Conservation (phyloP, 2,329 filamentous ascomycete species). For the Diaporthe nobilis region DNA sequence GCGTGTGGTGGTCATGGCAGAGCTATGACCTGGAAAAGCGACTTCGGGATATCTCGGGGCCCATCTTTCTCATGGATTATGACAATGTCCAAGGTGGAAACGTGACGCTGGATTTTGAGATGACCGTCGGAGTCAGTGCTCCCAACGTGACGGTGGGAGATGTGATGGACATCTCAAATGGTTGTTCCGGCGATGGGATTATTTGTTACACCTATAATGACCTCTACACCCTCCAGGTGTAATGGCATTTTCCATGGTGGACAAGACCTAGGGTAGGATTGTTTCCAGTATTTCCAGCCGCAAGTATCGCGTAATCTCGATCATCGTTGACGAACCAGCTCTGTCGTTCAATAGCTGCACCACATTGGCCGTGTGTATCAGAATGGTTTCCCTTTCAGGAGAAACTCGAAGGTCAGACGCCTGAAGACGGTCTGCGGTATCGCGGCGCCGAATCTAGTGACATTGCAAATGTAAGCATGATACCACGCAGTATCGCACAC, state of each 20-base stretch:
- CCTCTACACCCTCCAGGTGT: background rate
- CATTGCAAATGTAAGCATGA: background rate
- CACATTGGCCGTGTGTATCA: background rate
- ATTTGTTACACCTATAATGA: background rate
- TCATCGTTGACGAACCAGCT: background rate
- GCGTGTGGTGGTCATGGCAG: background rate
- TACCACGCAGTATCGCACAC: too few relatives aligned
- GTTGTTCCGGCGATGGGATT: background rate
- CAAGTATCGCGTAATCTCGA: too few relatives aligned
- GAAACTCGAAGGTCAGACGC: background rate
- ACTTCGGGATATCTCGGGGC: background rate
- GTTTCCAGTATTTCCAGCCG: background rate
- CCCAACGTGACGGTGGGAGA: background rate
- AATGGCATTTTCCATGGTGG: background rate
- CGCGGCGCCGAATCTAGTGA: slow-evolving; percentile 21
- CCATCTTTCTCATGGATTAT: background rate
- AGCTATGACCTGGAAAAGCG: background rate
- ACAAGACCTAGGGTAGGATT: background rate
- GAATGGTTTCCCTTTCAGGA: slow-evolving; percentile 1
- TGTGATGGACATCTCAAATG: background rate
- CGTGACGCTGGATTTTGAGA: background rate
- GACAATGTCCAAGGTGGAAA: background rate
- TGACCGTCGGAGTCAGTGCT: background rate
- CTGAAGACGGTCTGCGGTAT: slow-evolving; percentile 21
- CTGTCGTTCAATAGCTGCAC: too few relatives aligned